Evolutionary conservation across 179 eudicot genomes (phyloP).

Genomic region (Gypsophila paniculata): DNA sequence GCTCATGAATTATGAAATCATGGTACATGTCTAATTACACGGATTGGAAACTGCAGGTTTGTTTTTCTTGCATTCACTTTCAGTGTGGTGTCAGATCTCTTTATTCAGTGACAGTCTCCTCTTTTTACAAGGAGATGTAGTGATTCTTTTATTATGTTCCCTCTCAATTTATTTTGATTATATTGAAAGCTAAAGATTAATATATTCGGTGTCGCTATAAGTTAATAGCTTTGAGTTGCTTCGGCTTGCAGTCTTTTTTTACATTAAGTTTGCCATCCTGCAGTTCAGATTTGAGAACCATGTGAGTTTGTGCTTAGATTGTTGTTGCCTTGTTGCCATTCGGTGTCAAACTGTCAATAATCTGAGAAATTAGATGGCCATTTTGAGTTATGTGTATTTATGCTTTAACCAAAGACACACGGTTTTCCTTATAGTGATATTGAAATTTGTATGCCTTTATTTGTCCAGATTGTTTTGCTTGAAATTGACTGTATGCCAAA

Average conservation of each 20-base stretch:
- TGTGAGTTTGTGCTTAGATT: neutral
- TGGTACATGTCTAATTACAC: neutral
- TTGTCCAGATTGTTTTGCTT: constrained; percentile 2
- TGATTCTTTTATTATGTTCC: neutral
- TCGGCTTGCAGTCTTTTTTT: too few species aligned
- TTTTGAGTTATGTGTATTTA: neutral
- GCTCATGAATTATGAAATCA: neutral
- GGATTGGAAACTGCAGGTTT: neutral
- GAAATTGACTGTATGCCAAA: constrained; percentile 4
- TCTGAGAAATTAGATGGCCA: neutral
- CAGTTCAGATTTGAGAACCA: neutral
- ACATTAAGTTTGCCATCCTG: too few species aligned
- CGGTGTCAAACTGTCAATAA: neutral
- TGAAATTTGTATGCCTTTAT: neutral
- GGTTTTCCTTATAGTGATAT: constrained; percentile 1
- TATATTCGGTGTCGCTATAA: too few species aligned
- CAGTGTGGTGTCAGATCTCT: neutral
- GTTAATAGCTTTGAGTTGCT: too few species aligned
- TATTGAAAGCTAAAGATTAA: neutral
- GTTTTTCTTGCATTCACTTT: neutral
- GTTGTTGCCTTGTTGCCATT: too few species aligned
- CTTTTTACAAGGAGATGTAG: neutral
- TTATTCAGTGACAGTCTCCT: neutral
- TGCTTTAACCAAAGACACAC: neutral
- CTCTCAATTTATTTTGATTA: neutral